A percentile compares a stretch with the other conserved stretches of the same genome.
Evolutionary conservation across 148 eudicot species (phyloP).

Genomic region (Polygonum aviculare): DNA sequence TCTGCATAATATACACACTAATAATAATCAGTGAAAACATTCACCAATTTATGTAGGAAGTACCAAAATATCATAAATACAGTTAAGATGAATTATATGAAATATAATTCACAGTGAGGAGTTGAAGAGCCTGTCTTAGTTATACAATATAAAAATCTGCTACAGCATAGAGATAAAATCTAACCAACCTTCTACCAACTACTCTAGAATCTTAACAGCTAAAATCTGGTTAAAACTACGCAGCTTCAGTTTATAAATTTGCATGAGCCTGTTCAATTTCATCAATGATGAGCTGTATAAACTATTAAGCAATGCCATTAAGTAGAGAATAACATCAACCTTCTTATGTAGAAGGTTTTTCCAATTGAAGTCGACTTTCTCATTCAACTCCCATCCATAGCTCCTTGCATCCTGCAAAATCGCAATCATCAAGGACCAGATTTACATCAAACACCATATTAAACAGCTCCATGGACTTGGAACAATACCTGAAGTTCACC

Average conservation of each 20-base stretch:
- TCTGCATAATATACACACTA: slow-evolving; percentile 32
- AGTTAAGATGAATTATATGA: neutral
- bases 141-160: neutral
- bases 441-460: neutral
- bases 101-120: neutral
- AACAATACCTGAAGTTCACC: slow-evolving; percentile 77
- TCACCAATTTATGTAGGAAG: neutral
- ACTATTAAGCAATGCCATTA: neutral
- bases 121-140: neutral
- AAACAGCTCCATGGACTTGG: neutral
- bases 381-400: slow-evolving; percentile 85
- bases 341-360: slow-evolving; percentile 85
- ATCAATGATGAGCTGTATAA: neutral
- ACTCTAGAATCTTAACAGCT: neutral
- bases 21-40: neutral
- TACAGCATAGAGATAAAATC: neutral
- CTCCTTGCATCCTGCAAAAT: slow-evolving; percentile 67
- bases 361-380: slow-evolving; percentile 78
- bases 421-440: neutral
- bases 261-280: neutral
- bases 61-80: neutral
- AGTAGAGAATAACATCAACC: slow-evolving; percentile 28
- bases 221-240: neutral
- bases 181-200: too few relatives aligned
- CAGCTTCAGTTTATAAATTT: neutral